Base-by-base conservation (phyloP, 257 asterid species). In the Coffea eugenioides region DNA sequence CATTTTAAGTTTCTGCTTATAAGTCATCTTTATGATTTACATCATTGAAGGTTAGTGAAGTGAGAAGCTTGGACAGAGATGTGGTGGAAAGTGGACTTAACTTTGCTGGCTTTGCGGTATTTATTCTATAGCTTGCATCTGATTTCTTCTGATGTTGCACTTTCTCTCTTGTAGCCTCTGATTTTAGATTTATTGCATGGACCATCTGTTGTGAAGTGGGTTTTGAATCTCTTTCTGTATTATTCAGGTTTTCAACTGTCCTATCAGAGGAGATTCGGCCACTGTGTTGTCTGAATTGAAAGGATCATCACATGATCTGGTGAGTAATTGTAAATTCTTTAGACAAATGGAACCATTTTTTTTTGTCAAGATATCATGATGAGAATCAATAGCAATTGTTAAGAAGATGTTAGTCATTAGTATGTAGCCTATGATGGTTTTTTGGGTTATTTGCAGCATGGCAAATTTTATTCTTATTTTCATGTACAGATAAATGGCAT, bases 91-190 rank as follows among this genome's bases (percentile, higher is more conserved):
- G 82, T 82, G 96, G 85, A 73, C 97, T 95, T 80, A 89, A 88
- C 72, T 95, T 95, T 87, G 97, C 97, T 87, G 99, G 99, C 81
- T 95, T 95, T 88, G 98, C 97, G 91, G 99, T 93, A 93, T 78
- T 81, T 39, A 74, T 48, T 56, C 73, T 84, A 78, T 74, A 57
- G 71, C 79, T 81, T 8, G 23, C 27, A 68, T 69, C 77, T 52
- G 72, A 45, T 20, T 39, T 64, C 59, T 76, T 80, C 80, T 79
- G 45, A 20, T 45, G 80, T 70, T 78, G 71, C 73, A 34, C 51
- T 69, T 43, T 70, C 16, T 72, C 10, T 57, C 25, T 9, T 71
- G 56, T 56, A 43, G 51, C 46, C 65, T 31, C 59, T 21, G 3
- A 66, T 56, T 27, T 46, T 74, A 45, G n/a, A 49, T 46, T 5